A percentile compares a stretch with the other conserved stretches of the same genome.
These are phyloP conservation scores for Ceratocystis lukuohia DNA, from an alignment of 2,329 filamentous ascomycete species.

Conservation along the genomic window DNA sequence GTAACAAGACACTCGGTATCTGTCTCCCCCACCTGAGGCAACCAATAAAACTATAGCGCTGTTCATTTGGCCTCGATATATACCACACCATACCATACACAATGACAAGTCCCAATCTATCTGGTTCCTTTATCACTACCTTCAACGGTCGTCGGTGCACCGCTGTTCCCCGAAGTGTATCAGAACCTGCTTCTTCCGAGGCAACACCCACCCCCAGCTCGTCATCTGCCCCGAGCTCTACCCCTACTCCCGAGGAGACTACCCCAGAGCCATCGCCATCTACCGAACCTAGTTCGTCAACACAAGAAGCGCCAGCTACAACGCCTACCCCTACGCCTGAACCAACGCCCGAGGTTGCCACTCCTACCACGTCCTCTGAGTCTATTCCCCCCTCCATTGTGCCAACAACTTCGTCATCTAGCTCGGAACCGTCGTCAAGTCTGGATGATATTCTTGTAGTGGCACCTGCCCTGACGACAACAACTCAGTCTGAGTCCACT, in stretches of 20 bases:
- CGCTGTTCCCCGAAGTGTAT: slow-evolving; percentile 33
- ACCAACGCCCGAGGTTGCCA: slow-evolving; percentile 6
- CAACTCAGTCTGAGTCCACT: neutral
- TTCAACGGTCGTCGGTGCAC: slow-evolving; percentile 41
- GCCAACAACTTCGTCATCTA: neutral
- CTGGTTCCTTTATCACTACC: slow-evolving; percentile 37
- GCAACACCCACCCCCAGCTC: slow-evolving; percentile 19
- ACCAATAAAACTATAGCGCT: neutral
- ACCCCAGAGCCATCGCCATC: slow-evolving; percentile 17
- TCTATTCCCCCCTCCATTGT: neutral
- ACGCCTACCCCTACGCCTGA: slow-evolving; percentile 13
- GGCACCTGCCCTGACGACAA: slow-evolving; percentile 4
- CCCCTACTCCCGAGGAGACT: slow-evolving; percentile 19
- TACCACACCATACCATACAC: slow-evolving; percentile 18
- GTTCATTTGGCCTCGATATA: neutral
- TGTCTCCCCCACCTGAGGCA: neutral
- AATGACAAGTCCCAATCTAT: slow-evolving; percentile 35
- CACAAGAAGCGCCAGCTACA: neutral
- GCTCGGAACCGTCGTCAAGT: neutral
- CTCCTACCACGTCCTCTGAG: neutral
- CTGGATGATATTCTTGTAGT: neutral
- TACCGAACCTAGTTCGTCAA: slow-evolving; percentile 16
- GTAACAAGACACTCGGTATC: neutral
- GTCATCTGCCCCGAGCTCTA: slow-evolving; percentile 19
- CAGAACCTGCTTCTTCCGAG: slow-evolving; percentile 20